A percentile compares a stretch with the other conserved stretches of the same genome.
phyloP scores from a whole-genome alignment of 2,329 filamentous ascomycete genomes.

The Arthrobotrys musiformis region DNA sequence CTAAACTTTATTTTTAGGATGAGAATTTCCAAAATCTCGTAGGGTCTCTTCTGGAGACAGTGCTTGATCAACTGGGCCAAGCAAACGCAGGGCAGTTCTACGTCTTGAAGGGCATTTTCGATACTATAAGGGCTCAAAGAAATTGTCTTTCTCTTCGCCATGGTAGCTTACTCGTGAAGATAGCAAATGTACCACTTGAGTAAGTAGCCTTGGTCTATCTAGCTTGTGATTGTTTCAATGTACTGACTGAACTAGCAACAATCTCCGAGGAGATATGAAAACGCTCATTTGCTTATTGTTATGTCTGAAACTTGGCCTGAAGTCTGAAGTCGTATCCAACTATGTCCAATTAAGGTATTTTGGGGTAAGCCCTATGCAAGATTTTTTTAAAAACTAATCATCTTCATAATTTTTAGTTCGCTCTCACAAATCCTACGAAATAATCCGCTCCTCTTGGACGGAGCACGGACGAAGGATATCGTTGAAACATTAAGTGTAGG shows the following conservation, averaged over 20 bases:
- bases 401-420: too few relatives aligned
- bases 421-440: constrained; percentile 32
- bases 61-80: constrained; percentile 37
- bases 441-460: constrained; percentile 22
- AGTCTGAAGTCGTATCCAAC: not conserved
- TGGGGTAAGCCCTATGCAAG: not conserved
- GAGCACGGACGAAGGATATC: not conserved
- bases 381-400: not conserved
- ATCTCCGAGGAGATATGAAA: constrained; percentile 46
- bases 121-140: not conserved
- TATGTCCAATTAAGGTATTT: constrained; percentile 17
- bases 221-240: not conserved
- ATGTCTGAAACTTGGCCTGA: constrained; percentile 4
- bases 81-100: constrained; percentile 42
- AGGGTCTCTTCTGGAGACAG: constrained; percentile 16
- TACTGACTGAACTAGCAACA: constrained; percentile 28
- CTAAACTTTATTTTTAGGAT: constrained; percentile 16
- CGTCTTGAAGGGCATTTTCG: constrained; percentile 37
- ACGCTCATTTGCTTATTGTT: constrained; percentile 25
- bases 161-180: constrained; percentile 17
- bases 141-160: constrained; percentile 1
- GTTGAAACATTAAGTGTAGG: constrained; percentile 7
- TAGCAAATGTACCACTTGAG: constrained; percentile 38
- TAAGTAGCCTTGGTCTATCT: not conserved
- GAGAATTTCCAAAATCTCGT: constrained; percentile 18